Conservation (phyloP, 2,329 filamentous ascomycete genomes). For the Ceratocystis variospora region DNA sequence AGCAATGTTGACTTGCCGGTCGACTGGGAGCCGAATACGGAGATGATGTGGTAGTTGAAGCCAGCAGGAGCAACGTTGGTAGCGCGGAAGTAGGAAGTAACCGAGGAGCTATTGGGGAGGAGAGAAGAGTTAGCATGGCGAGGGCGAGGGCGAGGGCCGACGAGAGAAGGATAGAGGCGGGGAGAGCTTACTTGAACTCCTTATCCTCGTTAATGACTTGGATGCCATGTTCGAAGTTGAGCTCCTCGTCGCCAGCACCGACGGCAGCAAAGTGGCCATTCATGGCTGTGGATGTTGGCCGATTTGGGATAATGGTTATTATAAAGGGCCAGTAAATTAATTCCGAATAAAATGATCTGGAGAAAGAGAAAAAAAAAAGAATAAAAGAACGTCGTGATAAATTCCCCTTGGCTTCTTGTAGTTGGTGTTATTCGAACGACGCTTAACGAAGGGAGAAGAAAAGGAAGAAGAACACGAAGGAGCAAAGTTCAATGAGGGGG, state of each 20-base stretch:
- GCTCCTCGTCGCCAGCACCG: constrained; percentile 48
- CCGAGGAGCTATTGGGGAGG: constrained; percentile 43
- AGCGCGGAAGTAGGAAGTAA: constrained; percentile 68
- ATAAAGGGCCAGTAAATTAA: no score
- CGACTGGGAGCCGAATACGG: constrained; percentile 96
- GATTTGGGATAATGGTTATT: no score
- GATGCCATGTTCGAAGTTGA: constrained; percentile 79
- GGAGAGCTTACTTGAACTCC: constrained; percentile 68
- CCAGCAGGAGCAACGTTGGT: constrained; percentile 74
- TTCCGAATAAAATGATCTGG: background rate
- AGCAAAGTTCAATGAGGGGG: background rate
- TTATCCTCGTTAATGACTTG: constrained; percentile 86
- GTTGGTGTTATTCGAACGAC: background rate
- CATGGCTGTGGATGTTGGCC: constrained; percentile 32
- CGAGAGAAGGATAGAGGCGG: background rate
- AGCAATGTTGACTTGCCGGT: constrained; percentile 96
- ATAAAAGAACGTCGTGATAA: background rate
- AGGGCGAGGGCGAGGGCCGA: constrained; percentile 1
- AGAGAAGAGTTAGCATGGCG: constrained; percentile 19
- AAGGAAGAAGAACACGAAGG: background rate
- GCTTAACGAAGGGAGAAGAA: background rate
- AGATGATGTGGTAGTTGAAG: constrained; percentile 99
- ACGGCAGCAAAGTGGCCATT: constrained; percentile 71
- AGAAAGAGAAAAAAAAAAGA: background rate
- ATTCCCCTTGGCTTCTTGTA: background rate